Percentiles rank a stretch among this genome's conserved stretches.
Evolutionary conservation across 768 basidiomycete genomes (phyloP).

Genomic region (Kwoniella sp.): DNA sequence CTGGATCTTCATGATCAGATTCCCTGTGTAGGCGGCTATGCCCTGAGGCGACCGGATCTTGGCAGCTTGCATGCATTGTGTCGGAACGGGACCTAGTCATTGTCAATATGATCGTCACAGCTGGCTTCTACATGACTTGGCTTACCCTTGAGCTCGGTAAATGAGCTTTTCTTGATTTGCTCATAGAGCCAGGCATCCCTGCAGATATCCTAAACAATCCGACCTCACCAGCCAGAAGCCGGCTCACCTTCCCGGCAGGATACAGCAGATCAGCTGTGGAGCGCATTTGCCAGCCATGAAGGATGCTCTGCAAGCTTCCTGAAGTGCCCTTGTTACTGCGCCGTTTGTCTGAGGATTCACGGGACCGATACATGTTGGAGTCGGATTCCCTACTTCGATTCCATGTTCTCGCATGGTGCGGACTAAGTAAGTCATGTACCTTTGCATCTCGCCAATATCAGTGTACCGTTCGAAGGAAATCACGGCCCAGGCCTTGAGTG

Average conservation of each 20-base stretch:
- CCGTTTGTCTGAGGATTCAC: slow-evolving; percentile 20
- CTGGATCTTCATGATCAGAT: slow-evolving; percentile 46
- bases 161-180: slow-evolving; percentile 43
- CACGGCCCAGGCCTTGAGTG: slow-evolving; percentile 43
- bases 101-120: too few species aligned
- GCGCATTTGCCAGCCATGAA: slow-evolving; percentile 29
- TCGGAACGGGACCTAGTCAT: slow-evolving; percentile 47
- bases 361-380: slow-evolving; percentile 33
- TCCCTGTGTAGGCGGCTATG: slow-evolving; percentile 45
- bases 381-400: slow-evolving; percentile 26
- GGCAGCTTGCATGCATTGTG: slow-evolving; percentile 47
- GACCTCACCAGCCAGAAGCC: too few species aligned
- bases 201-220: too few species aligned
- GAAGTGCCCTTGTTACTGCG: slow-evolving; percentile 16
- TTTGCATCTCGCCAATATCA: slow-evolving; percentile 30
- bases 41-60: slow-evolving; percentile 39
- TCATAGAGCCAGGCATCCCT: slow-evolving; percentile 47
- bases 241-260: slow-evolving; percentile 42
- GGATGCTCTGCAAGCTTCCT: slow-evolving; percentile 34
- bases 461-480: slow-evolving; percentile 40
- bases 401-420: slow-evolving; percentile 23
- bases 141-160: slow-evolving; percentile 36
- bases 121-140: too few species aligned
- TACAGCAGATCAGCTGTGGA: slow-evolving; percentile 45
- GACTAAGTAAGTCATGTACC: slow-evolving; percentile 33